Percentiles rank a stretch among this genome's conserved stretches.
phyloP scores from a whole-genome alignment of 2,329 filamentous ascomycete genomes.

The Neophaeococcomyces aloes region DNA sequence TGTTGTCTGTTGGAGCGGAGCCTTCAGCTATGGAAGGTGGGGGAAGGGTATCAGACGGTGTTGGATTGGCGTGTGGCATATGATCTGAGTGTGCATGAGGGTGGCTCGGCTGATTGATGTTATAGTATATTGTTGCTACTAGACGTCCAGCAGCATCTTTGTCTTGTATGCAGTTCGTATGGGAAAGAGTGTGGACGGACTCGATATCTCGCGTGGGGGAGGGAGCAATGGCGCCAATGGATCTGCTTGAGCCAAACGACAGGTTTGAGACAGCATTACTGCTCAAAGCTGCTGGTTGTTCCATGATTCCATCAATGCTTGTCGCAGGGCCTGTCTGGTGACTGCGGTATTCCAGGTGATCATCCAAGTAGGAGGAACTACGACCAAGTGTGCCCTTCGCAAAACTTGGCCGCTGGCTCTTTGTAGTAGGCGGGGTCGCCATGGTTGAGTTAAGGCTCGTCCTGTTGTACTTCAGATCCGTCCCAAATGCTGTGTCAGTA shows the following conservation, averaged over 20 bases:
- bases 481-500: too few relatives aligned
- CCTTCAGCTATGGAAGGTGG: slow-evolving; percentile 34
- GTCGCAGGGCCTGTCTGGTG: slow-evolving; percentile 15
- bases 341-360: slow-evolving; percentile 38
- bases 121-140: slow-evolving; percentile 42
- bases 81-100: slow-evolving; percentile 40
- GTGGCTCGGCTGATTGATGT: slow-evolving; percentile 33
- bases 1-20: slow-evolving; percentile 41
- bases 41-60: slow-evolving; percentile 28
- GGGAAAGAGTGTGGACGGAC: slow-evolving; percentile 37
- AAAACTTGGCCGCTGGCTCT: slow-evolving; percentile 32
- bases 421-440: slow-evolving; percentile 13
- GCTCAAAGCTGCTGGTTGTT: slow-evolving; percentile 13
- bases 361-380: slow-evolving; percentile 35
- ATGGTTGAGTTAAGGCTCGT: background rate
- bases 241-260: slow-evolving; percentile 19
- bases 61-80: slow-evolving; percentile 27
- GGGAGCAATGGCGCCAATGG: slow-evolving; percentile 19
- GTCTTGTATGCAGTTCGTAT: slow-evolving; percentile 30
- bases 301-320: slow-evolving; percentile 22
- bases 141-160: slow-evolving; percentile 33
- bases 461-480: too few relatives aligned
- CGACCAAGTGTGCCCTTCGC: slow-evolving; percentile 33
- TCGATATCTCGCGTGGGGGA: slow-evolving; percentile 30
- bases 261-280: slow-evolving; percentile 14